phyloP scores from a whole-genome alignment of 495 filamentous ascomycete genomes.

The Aspergillus sparsus region DNA sequence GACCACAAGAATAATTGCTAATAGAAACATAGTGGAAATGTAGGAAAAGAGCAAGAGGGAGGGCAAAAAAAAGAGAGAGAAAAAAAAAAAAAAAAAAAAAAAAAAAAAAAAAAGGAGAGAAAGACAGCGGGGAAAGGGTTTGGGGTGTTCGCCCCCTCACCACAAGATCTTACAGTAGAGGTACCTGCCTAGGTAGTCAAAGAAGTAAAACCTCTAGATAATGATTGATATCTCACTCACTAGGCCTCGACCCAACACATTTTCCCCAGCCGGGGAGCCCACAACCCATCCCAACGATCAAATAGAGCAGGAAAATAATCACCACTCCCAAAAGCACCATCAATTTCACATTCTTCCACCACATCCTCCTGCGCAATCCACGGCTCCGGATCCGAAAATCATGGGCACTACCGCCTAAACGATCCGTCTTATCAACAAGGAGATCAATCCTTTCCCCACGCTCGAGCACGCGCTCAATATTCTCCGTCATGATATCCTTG shows the following conservation, averaged over 20 bases:
- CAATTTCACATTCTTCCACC: slow-evolving; percentile 98
- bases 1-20: slow-evolving; percentile 9
- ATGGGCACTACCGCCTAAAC: slow-evolving; percentile 78
- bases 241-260: slow-evolving; percentile 42
- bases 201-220: neutral
- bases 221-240: neutral
- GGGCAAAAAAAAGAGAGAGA: too few species aligned
- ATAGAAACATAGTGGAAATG: slow-evolving; percentile 10
- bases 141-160: too few species aligned
- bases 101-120: too few species aligned
- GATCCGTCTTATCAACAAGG: slow-evolving; percentile 95
- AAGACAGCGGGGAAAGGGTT: too few species aligned
- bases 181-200: neutral
- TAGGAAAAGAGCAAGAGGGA: too few species aligned
- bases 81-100: too few species aligned
- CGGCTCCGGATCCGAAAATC: slow-evolving; percentile 87
- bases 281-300: slow-evolving; percentile 74
- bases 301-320: slow-evolving; percentile 77
- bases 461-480: slow-evolving; percentile 95
- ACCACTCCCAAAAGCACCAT: slow-evolving; percentile 86
- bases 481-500: slow-evolving; percentile 95
- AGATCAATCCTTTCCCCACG: slow-evolving; percentile 92
- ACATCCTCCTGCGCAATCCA: slow-evolving; percentile 88
- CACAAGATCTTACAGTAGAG: too few species aligned
- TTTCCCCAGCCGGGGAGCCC: slow-evolving; percentile 63